These are phyloP conservation scores for Lentinula guzmanii DNA, from an alignment of 768 basidiomycete species.

Conservation along the genomic window DNA sequence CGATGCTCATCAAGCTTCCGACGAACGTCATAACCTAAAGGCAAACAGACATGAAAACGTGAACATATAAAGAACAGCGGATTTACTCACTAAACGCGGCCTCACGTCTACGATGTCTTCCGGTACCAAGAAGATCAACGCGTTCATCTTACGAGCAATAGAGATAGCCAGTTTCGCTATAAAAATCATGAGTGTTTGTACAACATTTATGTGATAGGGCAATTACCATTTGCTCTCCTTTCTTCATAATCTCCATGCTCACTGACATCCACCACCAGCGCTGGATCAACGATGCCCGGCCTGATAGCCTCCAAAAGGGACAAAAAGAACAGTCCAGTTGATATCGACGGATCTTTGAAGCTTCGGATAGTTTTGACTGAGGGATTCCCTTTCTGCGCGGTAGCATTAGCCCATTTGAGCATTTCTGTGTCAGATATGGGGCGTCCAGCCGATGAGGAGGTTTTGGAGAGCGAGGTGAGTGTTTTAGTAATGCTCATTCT, in stretches of 20 bases:
- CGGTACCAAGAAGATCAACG: conserved; percentile 92
- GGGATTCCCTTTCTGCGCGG: conserved; percentile 67
- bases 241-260: conserved; percentile 76
- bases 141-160: conserved; percentile 97
- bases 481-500: conserved; percentile 91
- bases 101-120: conserved; percentile 97
- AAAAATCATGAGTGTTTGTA: neutral
- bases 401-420: conserved; percentile 92
- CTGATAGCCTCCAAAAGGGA: conserved; percentile 86
- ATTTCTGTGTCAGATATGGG: conserved; percentile 92
- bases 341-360: conserved; percentile 90
- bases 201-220: neutral
- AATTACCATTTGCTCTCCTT: conserved; percentile 84
- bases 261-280: conserved; percentile 59
- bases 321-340: conserved; percentile 89
- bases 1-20: conserved; percentile 83
- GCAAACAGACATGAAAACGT: neutral
- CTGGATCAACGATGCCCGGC: conserved; percentile 93
- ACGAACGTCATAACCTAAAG: conserved; percentile 89
- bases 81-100: conserved; percentile 65
- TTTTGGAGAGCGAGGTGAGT: conserved; percentile 65
- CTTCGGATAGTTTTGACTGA: conserved; percentile 66
- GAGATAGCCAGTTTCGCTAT: conserved; percentile 95
- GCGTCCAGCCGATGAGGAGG: conserved; percentile 49
- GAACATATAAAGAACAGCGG: neutral